phyloP scores from a whole-genome alignment of 2,329 filamentous ascomycete species.

The Ophiostoma sp. region DNA sequence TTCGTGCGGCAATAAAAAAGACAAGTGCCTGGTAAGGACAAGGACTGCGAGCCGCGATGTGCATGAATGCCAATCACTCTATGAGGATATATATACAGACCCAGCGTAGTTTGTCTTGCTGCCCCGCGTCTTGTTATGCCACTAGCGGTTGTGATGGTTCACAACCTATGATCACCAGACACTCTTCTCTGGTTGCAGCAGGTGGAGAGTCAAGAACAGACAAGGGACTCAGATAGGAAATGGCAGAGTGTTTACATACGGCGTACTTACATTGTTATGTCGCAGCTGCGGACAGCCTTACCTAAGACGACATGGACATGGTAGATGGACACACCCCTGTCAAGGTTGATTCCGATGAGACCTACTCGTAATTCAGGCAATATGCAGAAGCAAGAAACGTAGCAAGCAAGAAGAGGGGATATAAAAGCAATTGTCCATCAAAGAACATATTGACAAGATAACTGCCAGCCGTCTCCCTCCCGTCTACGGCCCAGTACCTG shows the following conservation, averaged over 20 bases:
- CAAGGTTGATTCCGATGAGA: not conserved
- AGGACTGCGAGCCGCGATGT: not conserved
- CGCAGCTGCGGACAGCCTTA: no score
- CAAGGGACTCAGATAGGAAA: no score
- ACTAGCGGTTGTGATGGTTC: not conserved
- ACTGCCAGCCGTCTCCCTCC: not conserved
- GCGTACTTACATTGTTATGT: not conserved
- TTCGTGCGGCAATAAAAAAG: not conserved
- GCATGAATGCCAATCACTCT: constrained; percentile 3
- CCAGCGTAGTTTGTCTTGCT: not conserved
- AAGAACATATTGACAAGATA: not conserved
- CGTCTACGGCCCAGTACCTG: not conserved
- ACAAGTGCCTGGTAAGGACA: not conserved
- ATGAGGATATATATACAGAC: not conserved
- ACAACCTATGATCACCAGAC: not conserved
- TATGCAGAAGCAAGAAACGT: not conserved
- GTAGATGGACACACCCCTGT: not conserved
- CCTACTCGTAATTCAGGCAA: not conserved
- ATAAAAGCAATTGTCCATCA: not conserved
- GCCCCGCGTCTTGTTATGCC: not conserved
- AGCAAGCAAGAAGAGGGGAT: not conserved
- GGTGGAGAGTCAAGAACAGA: no score
- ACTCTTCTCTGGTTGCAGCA: no score
- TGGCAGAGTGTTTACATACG: no score
- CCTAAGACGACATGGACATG: no score